Percentiles rank a stretch among this genome's conserved stretches.
phyloP scores from a whole-genome alignment of 306 rosid species.

The Begonia peltatifolia region DNA sequence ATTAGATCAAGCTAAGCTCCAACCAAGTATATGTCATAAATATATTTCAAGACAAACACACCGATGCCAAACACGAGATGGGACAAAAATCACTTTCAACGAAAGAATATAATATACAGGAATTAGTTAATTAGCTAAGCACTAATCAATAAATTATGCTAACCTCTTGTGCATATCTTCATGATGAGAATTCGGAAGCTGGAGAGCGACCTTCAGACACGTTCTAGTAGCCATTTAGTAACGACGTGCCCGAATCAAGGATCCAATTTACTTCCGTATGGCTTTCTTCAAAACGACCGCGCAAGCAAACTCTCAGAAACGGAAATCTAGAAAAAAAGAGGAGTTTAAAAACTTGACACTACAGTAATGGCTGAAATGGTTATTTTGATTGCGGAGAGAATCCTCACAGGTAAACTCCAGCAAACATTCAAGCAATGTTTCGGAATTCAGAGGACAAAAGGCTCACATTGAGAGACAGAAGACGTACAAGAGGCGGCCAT shows the following conservation, averaged over 20 bases:
- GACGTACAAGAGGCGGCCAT: no score
- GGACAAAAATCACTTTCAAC: neutral
- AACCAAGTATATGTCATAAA: no score
- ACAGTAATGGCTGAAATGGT: no score
- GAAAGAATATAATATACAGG: neutral
- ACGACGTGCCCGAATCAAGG: neutral
- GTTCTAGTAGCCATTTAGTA: conserved; percentile 7
- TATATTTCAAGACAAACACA: no score
- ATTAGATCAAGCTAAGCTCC: no score
- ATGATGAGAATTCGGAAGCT: conserved; percentile 25
- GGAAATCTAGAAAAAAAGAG: neutral
- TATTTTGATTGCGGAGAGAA: no score
- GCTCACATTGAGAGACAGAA: no score
- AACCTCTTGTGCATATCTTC: conserved; percentile 29
- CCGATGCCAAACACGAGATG: no score
- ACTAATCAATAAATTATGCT: neutral
- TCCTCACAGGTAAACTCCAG: no score
- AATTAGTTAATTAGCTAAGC: neutral
- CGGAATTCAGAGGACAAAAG: no score
- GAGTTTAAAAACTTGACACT: neutral
- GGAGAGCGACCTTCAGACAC: conserved; percentile 29
- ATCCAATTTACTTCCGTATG: neutral
- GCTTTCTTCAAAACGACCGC: neutral
- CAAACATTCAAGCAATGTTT: no score
- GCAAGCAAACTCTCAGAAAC: neutral